phyloP scores from a whole-genome alignment of 78 protist genomes.

The Chrysochromulina tobinii region DNA sequence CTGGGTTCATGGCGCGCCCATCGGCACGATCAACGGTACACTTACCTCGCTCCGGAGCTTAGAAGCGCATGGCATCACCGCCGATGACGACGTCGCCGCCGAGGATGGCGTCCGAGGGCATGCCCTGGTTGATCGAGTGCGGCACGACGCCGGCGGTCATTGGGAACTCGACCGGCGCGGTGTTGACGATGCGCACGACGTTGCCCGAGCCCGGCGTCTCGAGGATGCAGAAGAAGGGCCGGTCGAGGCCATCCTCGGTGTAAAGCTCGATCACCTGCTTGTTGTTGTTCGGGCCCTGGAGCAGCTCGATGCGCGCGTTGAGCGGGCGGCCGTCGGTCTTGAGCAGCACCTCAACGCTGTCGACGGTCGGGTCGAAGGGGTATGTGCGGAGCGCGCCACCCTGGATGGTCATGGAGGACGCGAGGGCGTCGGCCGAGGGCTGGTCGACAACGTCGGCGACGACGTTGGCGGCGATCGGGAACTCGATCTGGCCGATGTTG shows the following conservation, averaged over 20 bases:
- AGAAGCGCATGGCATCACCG: too few species aligned
- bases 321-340: background rate
- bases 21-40: too few species aligned
- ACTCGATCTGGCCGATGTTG: background rate
- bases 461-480: background rate
- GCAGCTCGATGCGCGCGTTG: slow-evolving; percentile 9
- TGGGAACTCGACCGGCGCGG: too few species aligned
- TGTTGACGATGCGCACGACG: too few species aligned
- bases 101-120: too few species aligned
- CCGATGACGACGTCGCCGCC: too few species aligned
- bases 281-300: background rate
- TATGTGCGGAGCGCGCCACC: background rate
- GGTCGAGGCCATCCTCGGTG: background rate
- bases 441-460: background rate
- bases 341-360: background rate
- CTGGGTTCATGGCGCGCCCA: too few species aligned
- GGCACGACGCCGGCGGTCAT: too few species aligned
- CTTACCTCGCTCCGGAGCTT: too few species aligned
- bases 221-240: too few species aligned
- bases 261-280: background rate
- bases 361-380: background rate
- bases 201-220: too few species aligned
- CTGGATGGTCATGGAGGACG: background rate
- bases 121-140: too few species aligned
- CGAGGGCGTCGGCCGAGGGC: background rate